Conservation (phyloP, 2,329 filamentous ascomycete species). For the Alternaria metachromatica region DNA sequence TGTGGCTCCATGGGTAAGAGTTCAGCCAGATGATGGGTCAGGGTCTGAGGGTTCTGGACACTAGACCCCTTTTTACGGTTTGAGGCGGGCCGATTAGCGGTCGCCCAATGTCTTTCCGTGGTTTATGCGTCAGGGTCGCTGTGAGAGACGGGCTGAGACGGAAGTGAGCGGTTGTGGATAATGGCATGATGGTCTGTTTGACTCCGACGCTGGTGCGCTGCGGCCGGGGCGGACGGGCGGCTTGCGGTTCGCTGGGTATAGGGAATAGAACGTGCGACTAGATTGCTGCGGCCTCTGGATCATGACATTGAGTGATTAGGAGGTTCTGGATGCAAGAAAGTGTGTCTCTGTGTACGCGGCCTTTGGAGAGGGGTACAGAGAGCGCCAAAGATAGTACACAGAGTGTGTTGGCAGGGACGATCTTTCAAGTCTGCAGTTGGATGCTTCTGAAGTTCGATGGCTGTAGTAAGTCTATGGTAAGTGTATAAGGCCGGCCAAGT, state of each 20-base stretch:
- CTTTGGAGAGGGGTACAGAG: neutral
- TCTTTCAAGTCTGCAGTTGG: neutral
- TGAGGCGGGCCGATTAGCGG: constrained; percentile 6
- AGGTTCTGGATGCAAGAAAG: neutral
- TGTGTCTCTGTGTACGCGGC: neutral
- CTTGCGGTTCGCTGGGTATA: neutral
- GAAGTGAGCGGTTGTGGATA: neutral
- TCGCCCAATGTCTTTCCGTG: neutral
- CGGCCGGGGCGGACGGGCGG: constrained; percentile 3
- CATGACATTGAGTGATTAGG: neutral
- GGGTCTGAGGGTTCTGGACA: constrained; percentile 4
- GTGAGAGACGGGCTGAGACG: neutral
- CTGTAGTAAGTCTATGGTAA: neutral
- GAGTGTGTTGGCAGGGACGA: neutral
- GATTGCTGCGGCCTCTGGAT: neutral
- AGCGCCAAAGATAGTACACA: neutral
- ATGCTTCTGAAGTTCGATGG: neutral
- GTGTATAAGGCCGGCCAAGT: constrained; percentile 12
- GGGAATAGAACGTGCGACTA: neutral
- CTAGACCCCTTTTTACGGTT: neutral
- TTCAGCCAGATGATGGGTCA: neutral
- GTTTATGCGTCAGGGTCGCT: neutral
- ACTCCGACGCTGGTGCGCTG: neutral
- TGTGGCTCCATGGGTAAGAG: constrained; percentile 3
- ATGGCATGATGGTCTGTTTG: neutral